Base-by-base conservation (phyloP, 2,329 filamentous ascomycete genomes). In the Fusarium proliferatum region DNA sequence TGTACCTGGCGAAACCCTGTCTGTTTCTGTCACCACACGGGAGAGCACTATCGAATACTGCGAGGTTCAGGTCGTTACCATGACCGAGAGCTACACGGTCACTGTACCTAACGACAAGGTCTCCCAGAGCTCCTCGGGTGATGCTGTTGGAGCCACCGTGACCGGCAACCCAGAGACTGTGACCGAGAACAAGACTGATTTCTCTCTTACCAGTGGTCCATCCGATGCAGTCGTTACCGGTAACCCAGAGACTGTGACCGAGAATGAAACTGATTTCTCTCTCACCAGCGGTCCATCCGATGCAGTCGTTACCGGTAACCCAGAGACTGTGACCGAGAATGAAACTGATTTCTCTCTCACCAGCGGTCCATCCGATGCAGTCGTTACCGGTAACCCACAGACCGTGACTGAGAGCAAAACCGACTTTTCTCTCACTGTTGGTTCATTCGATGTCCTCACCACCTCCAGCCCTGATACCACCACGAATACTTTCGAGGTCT, bases 191-290 rank as follows among this genome's bases (percentile, higher is more conserved):
- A 62, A 78, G 34, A 80, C 77, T 15, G 76, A 77, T 59, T 57
- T 76, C 53, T 80, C 73, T 30, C 43, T 77, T 46, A 82, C 81
- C 11, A 72, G 72, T 21, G 78, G 78, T 4, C 75, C 79, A 15
- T 79, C 81, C 10, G 81, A 82, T 64, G 81, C 76, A 43, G 81
- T 78, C 28, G 72, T 83, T 38, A 75, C 81, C 19, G 81, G 77
- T 8, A 73, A 77, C 38, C 78, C 81, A 6, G 73, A 75, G 16
- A 83, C 82, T 8, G 65, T 80, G 43, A 82, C 81, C 23, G 72
- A 80, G 41, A 51, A 79, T 21, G 62, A 78, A 36, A 80, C 77
- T 15, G 76, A 77, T 59, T 57, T 76, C 53, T 80, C 73, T 28
- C 41, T 77, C 51, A 82, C 80, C 16, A 72, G 72, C 21, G 78